phyloP scores from a whole-genome alignment of 2,329 filamentous ascomycete species.

The Aspergillus neotritici region DNA sequence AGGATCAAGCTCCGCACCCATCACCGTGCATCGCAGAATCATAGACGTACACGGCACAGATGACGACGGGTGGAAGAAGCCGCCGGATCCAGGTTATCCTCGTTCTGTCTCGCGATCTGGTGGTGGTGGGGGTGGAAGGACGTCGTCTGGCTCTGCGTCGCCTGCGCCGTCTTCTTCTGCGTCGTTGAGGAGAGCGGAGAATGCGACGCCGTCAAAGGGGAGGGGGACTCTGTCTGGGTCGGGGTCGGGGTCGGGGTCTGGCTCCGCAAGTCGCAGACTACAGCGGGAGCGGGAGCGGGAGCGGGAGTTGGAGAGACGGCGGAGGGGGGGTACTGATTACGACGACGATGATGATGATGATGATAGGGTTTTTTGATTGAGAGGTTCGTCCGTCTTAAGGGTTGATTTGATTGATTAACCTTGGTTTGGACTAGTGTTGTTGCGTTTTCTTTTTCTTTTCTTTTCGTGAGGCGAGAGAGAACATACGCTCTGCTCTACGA shows the following conservation, averaged over 20 bases:
- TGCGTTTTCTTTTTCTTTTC: too few species aligned
- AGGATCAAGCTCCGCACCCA: neutral
- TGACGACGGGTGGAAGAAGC: conserved; percentile 19
- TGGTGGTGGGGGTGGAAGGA: conserved; percentile 1
- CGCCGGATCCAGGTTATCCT: neutral
- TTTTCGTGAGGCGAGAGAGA: too few species aligned
- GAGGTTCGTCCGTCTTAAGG: neutral
- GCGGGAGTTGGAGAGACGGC: conserved; percentile 16
- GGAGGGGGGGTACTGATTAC: conserved; percentile 18
- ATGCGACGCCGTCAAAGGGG: conserved; percentile 8
- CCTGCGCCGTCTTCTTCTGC: conserved; percentile 6
- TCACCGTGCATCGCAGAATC: conserved; percentile 13
- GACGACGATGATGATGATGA: conserved; percentile 13
- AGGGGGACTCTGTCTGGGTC: too few species aligned
- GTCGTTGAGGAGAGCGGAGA: conserved; percentile 2
- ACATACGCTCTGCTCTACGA: too few species aligned
- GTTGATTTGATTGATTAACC: too few species aligned
- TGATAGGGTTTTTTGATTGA: conserved; percentile 5
- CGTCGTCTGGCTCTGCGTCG: conserved; percentile 4
- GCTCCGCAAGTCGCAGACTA: conserved; percentile 4
- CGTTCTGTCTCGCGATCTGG: neutral
- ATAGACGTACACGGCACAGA: conserved; percentile 20
- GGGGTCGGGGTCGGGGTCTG: too few species aligned
- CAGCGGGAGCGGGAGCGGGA: conserved; percentile 6
- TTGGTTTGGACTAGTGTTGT: too few species aligned